Evolutionary conservation across 192 early-diverging fungal species (phyloP), one percentile per base, ranked within the genome.

Genomic region (Dimargaris xerosporica): DNA sequence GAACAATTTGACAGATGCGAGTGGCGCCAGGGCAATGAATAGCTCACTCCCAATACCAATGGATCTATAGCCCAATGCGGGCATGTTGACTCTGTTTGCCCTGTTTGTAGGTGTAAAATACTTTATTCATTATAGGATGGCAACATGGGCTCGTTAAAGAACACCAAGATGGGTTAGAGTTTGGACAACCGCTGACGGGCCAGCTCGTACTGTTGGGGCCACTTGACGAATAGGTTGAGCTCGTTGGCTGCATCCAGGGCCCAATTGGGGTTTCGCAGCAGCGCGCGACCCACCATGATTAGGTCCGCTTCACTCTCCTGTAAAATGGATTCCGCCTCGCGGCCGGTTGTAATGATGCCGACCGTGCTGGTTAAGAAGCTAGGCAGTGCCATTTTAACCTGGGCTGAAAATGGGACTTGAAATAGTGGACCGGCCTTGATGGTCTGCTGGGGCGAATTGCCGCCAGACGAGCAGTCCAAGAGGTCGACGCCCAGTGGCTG

Each of bases 381-480:
- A 7, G 78, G 76, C 12, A 73, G 79, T 3, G 77, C 71, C 55
- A 78, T 71, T 64, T 78, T 83, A 63, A 91, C 69, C 0, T 67
- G 64, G 25, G 82, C 72, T 0, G 89, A 71, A 63, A 89, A 86
- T 1, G 82, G 85, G 17, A 91, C 89, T 62, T 84, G 86, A 74
- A 82, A 87, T 0, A 71, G 71, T 6, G 69, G 73, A 0, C 41
- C 65, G n/a, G 77, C 48, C 2, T 69, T 51, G 51, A 85, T 81
- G 50, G 71, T 62, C 53, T 81, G 79, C 58, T 54, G 45, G 10
- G 84, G 75, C 23, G 73, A 74, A 64, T 76, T 85, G 16, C 88
- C 94, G 44, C 87, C 88, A 1, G 84, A 76, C 9, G 91, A 94
- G 59, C 78, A 77, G 66, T 96, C 90, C 34, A 96, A 62, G n/a